Percentiles rank a stretch among this genome's conserved stretches.
Evolutionary conservation across 2,329 filamentous ascomycete species (phyloP).

Genomic region (Chaetomiaceae sp.): DNA sequence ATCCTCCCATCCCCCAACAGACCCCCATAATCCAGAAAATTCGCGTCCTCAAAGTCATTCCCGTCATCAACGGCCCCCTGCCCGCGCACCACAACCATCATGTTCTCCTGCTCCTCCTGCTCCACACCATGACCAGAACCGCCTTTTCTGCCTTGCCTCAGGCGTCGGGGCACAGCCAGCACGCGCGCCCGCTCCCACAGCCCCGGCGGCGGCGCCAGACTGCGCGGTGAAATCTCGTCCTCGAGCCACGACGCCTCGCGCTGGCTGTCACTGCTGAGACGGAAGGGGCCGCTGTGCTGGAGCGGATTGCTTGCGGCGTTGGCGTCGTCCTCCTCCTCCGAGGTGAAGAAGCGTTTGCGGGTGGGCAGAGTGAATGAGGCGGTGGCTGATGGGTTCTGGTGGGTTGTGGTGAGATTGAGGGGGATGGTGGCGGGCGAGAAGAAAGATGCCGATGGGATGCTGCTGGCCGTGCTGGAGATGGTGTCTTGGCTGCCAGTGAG

Average conservation of each 20-base stretch:
- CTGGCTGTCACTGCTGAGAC: constrained; percentile 19
- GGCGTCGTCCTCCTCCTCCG: constrained; percentile 35
- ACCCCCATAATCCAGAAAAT: constrained; percentile 48
- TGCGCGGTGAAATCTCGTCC: constrained; percentile 36
- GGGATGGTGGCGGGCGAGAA: constrained; percentile 13
- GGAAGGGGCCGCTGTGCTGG: constrained; percentile 21
- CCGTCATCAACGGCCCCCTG: constrained; percentile 1
- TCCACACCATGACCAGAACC: constrained; percentile 16
- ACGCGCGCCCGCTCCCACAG: constrained; percentile 30
- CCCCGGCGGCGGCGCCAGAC: constrained; percentile 33
- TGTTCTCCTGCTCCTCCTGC: constrained; percentile 43
- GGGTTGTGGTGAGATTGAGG: constrained; percentile 7
- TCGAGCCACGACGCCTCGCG: constrained; percentile 28
- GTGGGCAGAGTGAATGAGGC: background rate
- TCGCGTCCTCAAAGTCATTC: constrained; percentile 62
- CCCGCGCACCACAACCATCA: constrained; percentile 25
- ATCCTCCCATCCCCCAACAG: constrained; percentile 28
- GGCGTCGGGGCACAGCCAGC: constrained; percentile 41
- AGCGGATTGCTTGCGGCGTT: constrained; percentile 12
- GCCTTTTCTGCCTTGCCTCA: constrained; percentile 21
- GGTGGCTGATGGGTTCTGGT: too few species aligned
- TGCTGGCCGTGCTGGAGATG: constrained; percentile 32
- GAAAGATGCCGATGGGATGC: constrained; percentile 18
- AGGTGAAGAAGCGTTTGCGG: constrained; percentile 44
- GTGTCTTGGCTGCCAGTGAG: constrained; percentile 53